Base-by-base conservation (phyloP, 352 stramenopile genomes). In the Globisporangium solare region DNA sequence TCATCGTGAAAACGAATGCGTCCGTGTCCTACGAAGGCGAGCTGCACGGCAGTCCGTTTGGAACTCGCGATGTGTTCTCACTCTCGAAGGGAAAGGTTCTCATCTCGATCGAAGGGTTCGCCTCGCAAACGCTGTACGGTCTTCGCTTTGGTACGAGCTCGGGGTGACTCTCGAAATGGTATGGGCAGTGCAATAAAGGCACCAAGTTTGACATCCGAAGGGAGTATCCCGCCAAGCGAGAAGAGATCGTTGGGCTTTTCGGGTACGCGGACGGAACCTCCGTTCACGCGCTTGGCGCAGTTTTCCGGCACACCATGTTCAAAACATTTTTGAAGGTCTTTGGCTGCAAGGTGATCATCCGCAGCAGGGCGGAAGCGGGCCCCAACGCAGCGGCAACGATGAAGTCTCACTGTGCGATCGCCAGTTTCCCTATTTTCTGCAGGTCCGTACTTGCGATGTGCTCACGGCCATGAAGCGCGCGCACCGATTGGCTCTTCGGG, bases 371-470 rank as follows among this genome's bases (percentile, higher is more conserved):
- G 53, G 60, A 47, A 40, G 54, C 2, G 45, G 45, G 18, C 58
- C 20, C 12, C 22, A 50, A 13, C 47, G 43, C 43, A 53, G 42
- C n/a, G 6, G 32, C 49, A 54, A n/a, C 21, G 54, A 69, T 20
- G 73, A 74, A 27, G 47, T 77, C 8, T 35, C 69, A 20, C 54
- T 85, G 11, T 75, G 73, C 15, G 80, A 93, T 45, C 75, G 80
- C 0, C 80, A 92, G 56, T 92, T 92, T 64, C 68, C 78, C 0
- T 90, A 90, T 49, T 93, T 93, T 49, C 60, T 93, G 4, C 83
- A 91, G 58, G 80, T 93, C n/a, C 78, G 83, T 10, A 63, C 66
- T 47, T 89, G 79, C 43, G 80, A 93, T 50, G 76, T 91, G 18
- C 55, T 89, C 35, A 56, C 69, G 11, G 70, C 68, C 0, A 82